Evolutionary conservation across 768 basidiomycete species (phyloP), one percentile per base, ranked within the genome.

Genomic region (Russula lepida): DNA sequence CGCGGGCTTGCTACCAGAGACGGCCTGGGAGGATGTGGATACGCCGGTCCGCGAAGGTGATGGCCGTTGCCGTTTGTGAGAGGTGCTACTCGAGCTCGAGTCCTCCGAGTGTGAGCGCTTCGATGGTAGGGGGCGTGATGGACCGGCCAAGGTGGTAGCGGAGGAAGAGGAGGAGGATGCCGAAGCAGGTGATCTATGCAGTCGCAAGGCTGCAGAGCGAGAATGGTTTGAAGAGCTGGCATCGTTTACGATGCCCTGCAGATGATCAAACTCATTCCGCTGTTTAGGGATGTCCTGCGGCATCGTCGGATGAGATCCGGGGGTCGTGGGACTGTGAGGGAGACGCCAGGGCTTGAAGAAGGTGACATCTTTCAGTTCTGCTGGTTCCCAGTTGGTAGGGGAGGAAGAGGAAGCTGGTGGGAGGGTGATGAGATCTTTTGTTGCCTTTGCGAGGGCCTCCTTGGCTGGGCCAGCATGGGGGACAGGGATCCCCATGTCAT

Each of bases 371-470:
- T 69, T 53, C 69, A 67, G 28, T 68, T 69, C 77, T 75, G 83
- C 7, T 69, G 72, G 15, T 72, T 76, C 28, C 75, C 66, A 13
- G 63, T 66, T 60, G 51, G 37, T 39, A 30, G 59, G 51, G 41
- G 43, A 30, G 28, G 54, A 28, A 39, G 63, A 50, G 23, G 58
- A 54, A 23, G 59, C 56, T 2, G 30, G 60, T 28, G 86, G 86
- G 28, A 90, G 77, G 4, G 86, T 77, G 84, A 92, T 89, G 47
- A 92, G 81, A 71, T 91, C 88, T 71, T 88, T 89, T 0, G 89
- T 92, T 0, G 89, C 89, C 72, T 86, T 87, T 56, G 85, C 74
- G 56, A 92, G 79, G 2, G 84, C 84, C 56, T 87, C 84, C 59
- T 76, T 83, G 61, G 81, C 82, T 8, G 65, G 64, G 17, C 47